Base-by-base conservation (phyloP, 129 eudicot species). In the Flaveria trinervia region DNA sequence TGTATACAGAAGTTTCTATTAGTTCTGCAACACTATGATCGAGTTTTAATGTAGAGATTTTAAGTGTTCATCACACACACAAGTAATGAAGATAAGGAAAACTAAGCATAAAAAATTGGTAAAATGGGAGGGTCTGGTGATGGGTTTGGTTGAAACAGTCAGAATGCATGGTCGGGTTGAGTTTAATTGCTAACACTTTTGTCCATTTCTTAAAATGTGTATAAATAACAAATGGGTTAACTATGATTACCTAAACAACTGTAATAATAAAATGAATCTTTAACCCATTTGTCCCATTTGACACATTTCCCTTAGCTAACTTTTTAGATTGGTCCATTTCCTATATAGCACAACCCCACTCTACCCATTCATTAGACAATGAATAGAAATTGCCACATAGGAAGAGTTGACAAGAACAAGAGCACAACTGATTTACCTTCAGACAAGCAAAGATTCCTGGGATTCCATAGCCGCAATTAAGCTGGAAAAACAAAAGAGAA, bases 371-470 rank as follows among this genome's bases (percentile, higher is more conserved):
- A 30, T 30, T 30, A 30, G 5, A 30, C 8, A 65, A 65, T 36
- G 13, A 23, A 2, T 33, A 0, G 3, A 65, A 65, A 43, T 9
- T 3, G 51, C 28, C 71, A 39, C 51, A 4, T 10, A 18, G 22
- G 15, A 72, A 52, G 33, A 33, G 39, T 56, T 71, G 49, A 41
- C 51, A 39, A 52, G 30, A 71, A 54, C 33, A 30, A 72, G 62
- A 72, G 18, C 18, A 72, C 28, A 52, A 28, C 48, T 68, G 4
- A 22, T 30, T 45, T 85, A 89, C 96, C 96, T 89, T 87, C 62
- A 89, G 82, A 73, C 96, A 87, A 65, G 96, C 88, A 65, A 87
- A 89, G 55, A 89, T 89, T 73, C 96, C 96, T 59, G 92, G 85
- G 45, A 87, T 76, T 76, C 96, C 96, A 83, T 80, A 83, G 72